Base-by-base conservation (phyloP, 2,329 filamentous ascomycete species). In the Arthrinium puccinioides region DNA sequence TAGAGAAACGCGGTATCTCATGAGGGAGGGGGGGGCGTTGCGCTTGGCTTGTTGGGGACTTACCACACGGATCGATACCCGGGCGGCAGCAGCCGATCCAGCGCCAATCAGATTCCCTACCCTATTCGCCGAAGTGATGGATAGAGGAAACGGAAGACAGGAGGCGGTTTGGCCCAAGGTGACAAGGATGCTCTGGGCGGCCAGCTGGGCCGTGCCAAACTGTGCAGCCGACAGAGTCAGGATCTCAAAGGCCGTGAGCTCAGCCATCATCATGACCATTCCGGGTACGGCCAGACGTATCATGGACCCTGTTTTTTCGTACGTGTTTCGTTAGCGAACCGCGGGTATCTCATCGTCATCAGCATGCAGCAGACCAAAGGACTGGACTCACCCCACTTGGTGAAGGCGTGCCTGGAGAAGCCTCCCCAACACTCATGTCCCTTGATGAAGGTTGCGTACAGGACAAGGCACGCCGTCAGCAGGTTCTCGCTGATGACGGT, bases 401-500 rank as follows among this genome's bases (percentile, higher is more conserved):
- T 47, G 13, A 64, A 38, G 2, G 57, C 56, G 4, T 53, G 44
- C 2, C 51, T 43, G 8, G 63, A 63, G 29, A 66, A 60, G 0
- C 65, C 63, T 4, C 58, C 59, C 67, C 67, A 68, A 54, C 69
- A 72, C 42, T 60, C 52, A 27, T 53, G 58, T 9, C 56, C 57
- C 53, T 54, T 58, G 23, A 61, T 56, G 38, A 63, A 55, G 16
- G 66, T 52, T 10, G 64, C 57, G 41, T 74, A 74, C 1, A 64
- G 21, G 16, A 69, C 55, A 1, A 76, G 59, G 3, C 74, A 51
- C 1, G 70, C 21, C 1, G 68, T 67, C 1, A 70, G 62, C 3
- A 74, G 53, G 24, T 67, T 62, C 38, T 74, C 70, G 11, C 67
- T 65, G 1, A 72, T 42, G 0, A 70, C 70, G 3, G 63, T 63